Base-by-base conservation (phyloP, 2,329 filamentous ascomycete genomes). In the Claviceps humidiphila region DNA sequence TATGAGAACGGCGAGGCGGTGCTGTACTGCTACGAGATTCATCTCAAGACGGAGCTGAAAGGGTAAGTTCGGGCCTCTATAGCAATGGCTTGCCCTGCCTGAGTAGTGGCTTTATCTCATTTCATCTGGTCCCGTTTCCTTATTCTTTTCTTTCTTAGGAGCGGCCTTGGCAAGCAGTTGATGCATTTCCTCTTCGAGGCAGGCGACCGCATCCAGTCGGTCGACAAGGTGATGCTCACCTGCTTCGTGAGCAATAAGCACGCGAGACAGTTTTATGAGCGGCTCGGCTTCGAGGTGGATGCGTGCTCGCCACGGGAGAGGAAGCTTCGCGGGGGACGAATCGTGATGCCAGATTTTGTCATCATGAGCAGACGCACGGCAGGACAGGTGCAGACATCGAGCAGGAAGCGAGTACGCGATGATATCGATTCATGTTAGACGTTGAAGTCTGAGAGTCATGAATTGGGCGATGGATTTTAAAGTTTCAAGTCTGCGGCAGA, bases 11-110 rank as follows among this genome's bases (percentile, higher is more conserved):
- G 74, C 1, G 68, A 79, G 54, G 72, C 81, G 0, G 85, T 89
- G 2, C 63, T 89, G 20, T 91, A 89, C 65, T 83, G 86, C 64
- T 91, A 89, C 63, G 86, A 91, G 67, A 80, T 91, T 39, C 86
- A 91, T 61, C 74, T 90, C 3, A 66, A 71, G 40, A 67, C 73
- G 1, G 66, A 71, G 1, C 63, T 85, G 4, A 76, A 78, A 58
- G 74, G 82, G 69, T 79, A 64, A 56, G 68, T 66, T 39, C 11
- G 34, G 26, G 30, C 30, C 30, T 34, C 30, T 34, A 9, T 11
- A 34, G 30, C 9, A 34, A 34, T 11, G 30, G 30, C 30, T 34
- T 34, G 30, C 30, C 30, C 30, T 34, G 9, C 30, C 30, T 34
- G 9, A 34, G 30, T 1, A 34, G 9, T 34, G 30, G 8, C 9